These are phyloP conservation scores for Metroxylon sagu DNA, from an alignment of 176 grass and related monocot genomes.

Conservation along the genomic window DNA sequence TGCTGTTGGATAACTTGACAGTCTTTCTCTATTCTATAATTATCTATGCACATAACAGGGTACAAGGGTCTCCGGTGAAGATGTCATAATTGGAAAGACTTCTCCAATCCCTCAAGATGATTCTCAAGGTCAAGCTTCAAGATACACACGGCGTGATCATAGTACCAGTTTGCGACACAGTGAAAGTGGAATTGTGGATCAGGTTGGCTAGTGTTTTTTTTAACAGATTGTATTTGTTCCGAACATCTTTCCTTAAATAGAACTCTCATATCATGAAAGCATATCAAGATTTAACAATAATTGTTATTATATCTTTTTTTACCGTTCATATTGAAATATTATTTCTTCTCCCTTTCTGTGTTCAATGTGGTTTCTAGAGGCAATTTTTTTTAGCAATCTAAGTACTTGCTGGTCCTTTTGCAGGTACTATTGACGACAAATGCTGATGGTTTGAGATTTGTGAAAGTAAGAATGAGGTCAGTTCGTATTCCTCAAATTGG, in stretches of 20 bases:
- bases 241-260: too few relatives aligned
- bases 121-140: conserved; percentile 80
- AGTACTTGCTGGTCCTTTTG: conserved; percentile 1
- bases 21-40: not conserved
- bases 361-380: not conserved
- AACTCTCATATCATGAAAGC: too few relatives aligned
- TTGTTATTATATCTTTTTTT: not conserved
- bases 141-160: conserved; percentile 81
- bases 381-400: not conserved
- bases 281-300: too few relatives aligned
- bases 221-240: not conserved
- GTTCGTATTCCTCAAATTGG: conserved; percentile 97
- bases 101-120: conserved; percentile 97
- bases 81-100: conserved; percentile 97
- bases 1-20: not conserved
- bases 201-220: conserved; percentile 36
- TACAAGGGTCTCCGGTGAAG: conserved; percentile 94
- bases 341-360: too few relatives aligned
- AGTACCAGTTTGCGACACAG: conserved; percentile 88
- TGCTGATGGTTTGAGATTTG: conserved; percentile 96
- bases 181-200: conserved; percentile 99
- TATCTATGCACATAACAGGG: conserved; percentile 31
- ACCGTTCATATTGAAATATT: not conserved
- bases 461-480: conserved; percentile 94
- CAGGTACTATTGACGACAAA: conserved; percentile 97